Conservation (phyloP, 805 yeast species). For the Cyberlindnera veronae region DNA sequence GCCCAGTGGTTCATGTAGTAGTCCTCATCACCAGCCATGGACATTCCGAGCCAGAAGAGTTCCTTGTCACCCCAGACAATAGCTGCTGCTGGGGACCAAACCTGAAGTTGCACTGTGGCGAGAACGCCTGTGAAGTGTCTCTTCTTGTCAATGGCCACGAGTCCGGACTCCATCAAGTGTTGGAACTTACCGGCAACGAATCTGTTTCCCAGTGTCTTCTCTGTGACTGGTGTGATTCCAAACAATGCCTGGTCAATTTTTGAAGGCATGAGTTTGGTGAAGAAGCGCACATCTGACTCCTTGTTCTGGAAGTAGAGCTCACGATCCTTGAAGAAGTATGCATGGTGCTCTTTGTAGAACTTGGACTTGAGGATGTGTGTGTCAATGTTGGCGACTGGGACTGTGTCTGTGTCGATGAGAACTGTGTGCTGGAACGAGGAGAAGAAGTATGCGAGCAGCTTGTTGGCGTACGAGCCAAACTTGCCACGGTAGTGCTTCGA, state of each 20-base stretch:
- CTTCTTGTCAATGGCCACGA: slow-evolving; percentile 42
- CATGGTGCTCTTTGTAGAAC: slow-evolving; percentile 32
- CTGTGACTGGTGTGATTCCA: slow-evolving; percentile 34
- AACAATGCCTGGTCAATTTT: slow-evolving; percentile 35
- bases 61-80: slow-evolving; percentile 68
- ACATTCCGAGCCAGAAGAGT: slow-evolving; percentile 60
- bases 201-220: slow-evolving; percentile 35
- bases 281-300: slow-evolving; percentile 33
- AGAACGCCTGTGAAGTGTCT: slow-evolving; percentile 48
- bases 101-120: slow-evolving; percentile 37
- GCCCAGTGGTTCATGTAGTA: slow-evolving; percentile 47
- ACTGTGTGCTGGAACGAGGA: slow-evolving; percentile 47
- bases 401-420: slow-evolving; percentile 51
- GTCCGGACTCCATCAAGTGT: slow-evolving; percentile 44
- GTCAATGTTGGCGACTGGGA: slow-evolving; percentile 39
- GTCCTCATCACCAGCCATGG: slow-evolving; percentile 49
- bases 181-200: slow-evolving; percentile 36
- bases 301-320: slow-evolving; percentile 30
- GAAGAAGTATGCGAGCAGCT: slow-evolving; percentile 46
- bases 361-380: slow-evolving; percentile 31
- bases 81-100: slow-evolving; percentile 38
- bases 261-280: slow-evolving; percentile 42
- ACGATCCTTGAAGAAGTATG: slow-evolving; percentile 47
- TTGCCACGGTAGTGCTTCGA: slow-evolving; percentile 13
- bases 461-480: slow-evolving; percentile 42